phyloP scores from a whole-genome alignment of 192 early-diverging fungal genomes.

The Phlyctochytrium arcticum region DNA sequence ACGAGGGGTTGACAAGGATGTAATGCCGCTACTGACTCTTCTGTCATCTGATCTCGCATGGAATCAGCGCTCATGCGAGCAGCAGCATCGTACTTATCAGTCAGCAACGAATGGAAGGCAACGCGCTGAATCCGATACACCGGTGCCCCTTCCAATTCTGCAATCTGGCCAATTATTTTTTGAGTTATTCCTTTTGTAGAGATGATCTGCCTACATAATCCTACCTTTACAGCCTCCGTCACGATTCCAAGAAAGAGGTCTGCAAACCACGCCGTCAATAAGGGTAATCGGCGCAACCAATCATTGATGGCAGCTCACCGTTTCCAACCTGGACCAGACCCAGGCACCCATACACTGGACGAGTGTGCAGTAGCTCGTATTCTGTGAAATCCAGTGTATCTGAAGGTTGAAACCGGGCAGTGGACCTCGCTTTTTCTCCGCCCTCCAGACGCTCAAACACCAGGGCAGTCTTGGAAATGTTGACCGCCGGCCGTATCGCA shows the following conservation, averaged over 20 bases:
- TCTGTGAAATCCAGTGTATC: slow-evolving; percentile 16
- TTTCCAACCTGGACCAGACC: slow-evolving; percentile 27
- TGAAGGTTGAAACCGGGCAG: slow-evolving; percentile 24
- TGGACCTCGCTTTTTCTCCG: background rate
- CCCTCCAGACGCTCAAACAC: slow-evolving; percentile 23
- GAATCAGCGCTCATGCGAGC: background rate
- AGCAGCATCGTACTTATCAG: slow-evolving; percentile 64
- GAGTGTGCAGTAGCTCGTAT: slow-evolving; percentile 4
- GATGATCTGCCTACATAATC: too few relatives aligned
- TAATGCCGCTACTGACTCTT: slow-evolving; percentile 34
- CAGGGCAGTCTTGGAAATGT: slow-evolving; percentile 23
- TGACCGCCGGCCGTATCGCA: slow-evolving; percentile 23
- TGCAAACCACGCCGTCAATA: background rate
- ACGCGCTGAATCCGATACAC: slow-evolving; percentile 71
- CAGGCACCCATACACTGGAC: slow-evolving; percentile 36
- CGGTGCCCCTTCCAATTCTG: slow-evolving; percentile 45
- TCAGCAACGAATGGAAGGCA: slow-evolving; percentile 73
- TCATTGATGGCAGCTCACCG: too few relatives aligned
- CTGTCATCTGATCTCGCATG: slow-evolving; percentile 1
- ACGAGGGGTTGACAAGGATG: slow-evolving; percentile 77
- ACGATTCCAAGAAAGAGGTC: slow-evolving; percentile 45
- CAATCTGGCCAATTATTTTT: slow-evolving; percentile 9
- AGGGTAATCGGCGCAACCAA: too few relatives aligned
- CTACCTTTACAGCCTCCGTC: slow-evolving; percentile 32
- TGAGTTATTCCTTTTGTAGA: too few relatives aligned